A percentile compares a stretch with the other conserved stretches of the same genome.
Conservation (phyloP, 371 early-diverging fungal species). For the Lichtheimia ornata region DNA sequence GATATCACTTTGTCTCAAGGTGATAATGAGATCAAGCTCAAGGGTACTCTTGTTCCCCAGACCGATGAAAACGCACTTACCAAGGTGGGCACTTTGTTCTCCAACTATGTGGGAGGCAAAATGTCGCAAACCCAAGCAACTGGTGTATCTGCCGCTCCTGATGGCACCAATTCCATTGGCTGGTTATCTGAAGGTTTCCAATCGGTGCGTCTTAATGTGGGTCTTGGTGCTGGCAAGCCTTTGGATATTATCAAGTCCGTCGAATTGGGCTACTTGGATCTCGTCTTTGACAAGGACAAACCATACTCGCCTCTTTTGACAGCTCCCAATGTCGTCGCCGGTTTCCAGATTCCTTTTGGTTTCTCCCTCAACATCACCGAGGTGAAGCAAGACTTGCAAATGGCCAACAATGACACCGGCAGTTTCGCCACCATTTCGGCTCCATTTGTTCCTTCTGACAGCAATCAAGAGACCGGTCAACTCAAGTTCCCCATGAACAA, state of each 20-base stretch:
- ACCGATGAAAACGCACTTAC: conserved; percentile 44
- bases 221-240: conserved; percentile 39
- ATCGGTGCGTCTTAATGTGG: conserved; percentile 53
- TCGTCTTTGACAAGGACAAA: conserved; percentile 45
- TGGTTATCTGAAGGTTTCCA: conserved; percentile 64
- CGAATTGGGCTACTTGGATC: conserved; percentile 55
- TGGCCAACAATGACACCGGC: conserved; percentile 42
- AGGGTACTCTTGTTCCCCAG: conserved; percentile 55
- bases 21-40: conserved; percentile 51
- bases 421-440: conserved; percentile 50
- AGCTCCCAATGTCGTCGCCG: conserved; percentile 54
- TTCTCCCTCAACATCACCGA: conserved; percentile 56
- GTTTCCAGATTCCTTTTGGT: conserved; percentile 59
- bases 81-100: conserved; percentile 55
- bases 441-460: conserved; percentile 43
- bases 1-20: conserved; percentile 50
- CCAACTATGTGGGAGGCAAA: conserved; percentile 54
- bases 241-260: conserved; percentile 57
- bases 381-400: conserved; percentile 53
- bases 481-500: conserved; percentile 50
- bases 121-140: conserved; percentile 51
- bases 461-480: conserved; percentile 46
- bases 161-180: conserved; percentile 55
- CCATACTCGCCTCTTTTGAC: conserved; percentile 55
- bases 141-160: conserved; percentile 62